Base-by-base conservation (phyloP, 441 rosid genomes). In the Syzygium malaccense region DNA sequence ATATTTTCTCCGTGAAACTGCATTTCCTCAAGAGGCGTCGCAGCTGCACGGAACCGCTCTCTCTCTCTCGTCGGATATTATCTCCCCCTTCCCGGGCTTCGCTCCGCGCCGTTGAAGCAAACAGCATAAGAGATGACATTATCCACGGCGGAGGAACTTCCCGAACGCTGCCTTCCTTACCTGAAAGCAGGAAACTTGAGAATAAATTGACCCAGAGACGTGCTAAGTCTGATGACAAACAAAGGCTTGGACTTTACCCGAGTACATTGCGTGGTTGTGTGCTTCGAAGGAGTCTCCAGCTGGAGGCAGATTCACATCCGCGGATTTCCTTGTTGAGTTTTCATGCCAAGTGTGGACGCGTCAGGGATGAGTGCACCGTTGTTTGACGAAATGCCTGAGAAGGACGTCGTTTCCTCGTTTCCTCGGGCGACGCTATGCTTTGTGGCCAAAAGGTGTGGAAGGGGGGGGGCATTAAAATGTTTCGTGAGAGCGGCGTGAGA, bases 301-400 rank as follows among this genome's bases (percentile, higher is more conserved):
- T 28, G 86, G 85, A 18, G 96, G 94, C 25, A 91, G 93, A 93
- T 90, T 88, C 86, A 19, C 88, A 56, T 86, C 68, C 90, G 85
- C 90, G 92, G 91, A 80, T 68, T 90, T 91, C 91, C 32, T 86
- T 92, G 78, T 37, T 92, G 85, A 89, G 87, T 53, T 88, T 60
- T 17, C 90, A 92, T 60, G 87, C 86, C 1, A 85, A 92, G 84
- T 86, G 91, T 23, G 92, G 90, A 55, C 48, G 60, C 53, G 11
- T 89, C 68, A 49, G 20, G 11, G 85, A 75, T 88, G 93, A 91
- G 30, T n/a, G 87, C 48, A 32, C 57, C 57, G 28, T 88, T 90
- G 88, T 87, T 91, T 60, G 92, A 89, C 71, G 58, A 33, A 33
- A 33, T 33, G 33, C 33, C 33, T 33, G 33, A 33, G 33, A 33